Percentiles rank a stretch among this genome's conserved stretches.
Evolutionary conservation across 345 rosid species (phyloP).

Genomic region (Melaleuca quinquenervia): DNA sequence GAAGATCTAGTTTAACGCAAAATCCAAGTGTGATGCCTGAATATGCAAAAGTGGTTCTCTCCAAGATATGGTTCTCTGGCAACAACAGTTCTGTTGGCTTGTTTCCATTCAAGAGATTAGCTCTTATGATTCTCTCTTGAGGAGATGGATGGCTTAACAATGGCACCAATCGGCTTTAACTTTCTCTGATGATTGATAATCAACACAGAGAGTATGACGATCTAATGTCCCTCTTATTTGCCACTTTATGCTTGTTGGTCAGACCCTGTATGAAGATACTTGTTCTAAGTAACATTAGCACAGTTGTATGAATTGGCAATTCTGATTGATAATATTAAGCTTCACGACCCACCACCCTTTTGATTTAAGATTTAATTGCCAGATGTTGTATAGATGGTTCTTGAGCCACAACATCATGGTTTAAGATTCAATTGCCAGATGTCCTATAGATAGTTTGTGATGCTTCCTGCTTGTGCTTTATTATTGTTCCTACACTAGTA

Average conservation of each 20-base stretch:
- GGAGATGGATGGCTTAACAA: neutral
- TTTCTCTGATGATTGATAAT: neutral
- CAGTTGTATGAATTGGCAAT: neutral
- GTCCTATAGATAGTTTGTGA: neutral
- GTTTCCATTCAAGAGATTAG: neutral
- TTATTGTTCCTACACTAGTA: neutral
- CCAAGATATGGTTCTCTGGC: neutral
- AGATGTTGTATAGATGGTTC: neutral
- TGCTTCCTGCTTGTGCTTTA: neutral
- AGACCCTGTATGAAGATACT: neutral
- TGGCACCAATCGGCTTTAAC: neutral
- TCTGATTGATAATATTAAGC: neutral
- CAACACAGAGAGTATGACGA: neutral
- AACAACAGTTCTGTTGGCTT: neutral
- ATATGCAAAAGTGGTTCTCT: neutral
- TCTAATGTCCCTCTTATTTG: neutral
- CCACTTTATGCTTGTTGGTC: neutral
- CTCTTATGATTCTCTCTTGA: neutral
- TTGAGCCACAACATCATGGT: neutral
- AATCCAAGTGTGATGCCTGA: neutral
- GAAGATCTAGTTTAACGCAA: neutral
- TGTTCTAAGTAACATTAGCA: neutral
- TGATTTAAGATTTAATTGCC: neutral
- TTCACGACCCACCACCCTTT: neutral
- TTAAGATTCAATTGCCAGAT: neutral